These are phyloP conservation scores for Geotrichum candidum DNA, from an alignment of 1,139 yeast species.

Conservation along the genomic window DNA sequence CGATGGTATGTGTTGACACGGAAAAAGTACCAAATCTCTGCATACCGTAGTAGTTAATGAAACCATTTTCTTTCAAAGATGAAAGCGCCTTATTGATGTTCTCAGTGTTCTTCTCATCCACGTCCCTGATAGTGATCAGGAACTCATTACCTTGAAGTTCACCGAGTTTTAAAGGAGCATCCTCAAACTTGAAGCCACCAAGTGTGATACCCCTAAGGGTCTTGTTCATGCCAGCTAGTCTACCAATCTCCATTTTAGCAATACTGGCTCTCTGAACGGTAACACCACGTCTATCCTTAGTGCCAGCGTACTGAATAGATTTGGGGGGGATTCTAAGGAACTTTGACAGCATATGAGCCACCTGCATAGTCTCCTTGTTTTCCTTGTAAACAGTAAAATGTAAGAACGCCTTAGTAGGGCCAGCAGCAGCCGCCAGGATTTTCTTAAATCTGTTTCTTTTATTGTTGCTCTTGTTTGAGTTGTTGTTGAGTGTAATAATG, in stretches of 20 bases:
- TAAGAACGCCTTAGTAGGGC: slow-evolving; percentile 47
- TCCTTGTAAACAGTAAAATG: slow-evolving; percentile 85
- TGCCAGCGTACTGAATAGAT: slow-evolving; percentile 78
- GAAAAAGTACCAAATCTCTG: slow-evolving; percentile 97
- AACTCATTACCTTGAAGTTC: slow-evolving; percentile 86
- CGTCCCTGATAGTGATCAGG: slow-evolving; percentile 73
- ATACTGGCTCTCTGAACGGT: slow-evolving; percentile 82
- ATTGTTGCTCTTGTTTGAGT: slow-evolving; percentile 39
- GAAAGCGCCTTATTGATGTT: slow-evolving; percentile 49
- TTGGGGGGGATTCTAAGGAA: slow-evolving; percentile 68
- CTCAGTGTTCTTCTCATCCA: slow-evolving; percentile 39
- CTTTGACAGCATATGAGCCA: slow-evolving; percentile 66
- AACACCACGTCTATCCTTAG: slow-evolving; percentile 93
- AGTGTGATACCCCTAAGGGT: slow-evolving; percentile 66
- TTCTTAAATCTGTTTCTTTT: slow-evolving; percentile 11
- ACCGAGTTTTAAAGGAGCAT: slow-evolving; percentile 63
- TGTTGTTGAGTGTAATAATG: slow-evolving; percentile 30
- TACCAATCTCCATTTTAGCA: slow-evolving; percentile 64
- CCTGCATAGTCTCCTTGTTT: slow-evolving; percentile 97
- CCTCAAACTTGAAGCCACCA: slow-evolving; percentile 71
- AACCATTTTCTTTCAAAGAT: slow-evolving; percentile 63
- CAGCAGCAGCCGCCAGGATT: slow-evolving; percentile 15
- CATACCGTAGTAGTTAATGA: slow-evolving; percentile 92
- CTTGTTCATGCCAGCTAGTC: slow-evolving; percentile 70
- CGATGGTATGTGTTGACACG: slow-evolving; percentile 81